Evolutionary conservation across 768 basidiomycete species (phyloP).

Genomic region (Royoungia palumana): DNA sequence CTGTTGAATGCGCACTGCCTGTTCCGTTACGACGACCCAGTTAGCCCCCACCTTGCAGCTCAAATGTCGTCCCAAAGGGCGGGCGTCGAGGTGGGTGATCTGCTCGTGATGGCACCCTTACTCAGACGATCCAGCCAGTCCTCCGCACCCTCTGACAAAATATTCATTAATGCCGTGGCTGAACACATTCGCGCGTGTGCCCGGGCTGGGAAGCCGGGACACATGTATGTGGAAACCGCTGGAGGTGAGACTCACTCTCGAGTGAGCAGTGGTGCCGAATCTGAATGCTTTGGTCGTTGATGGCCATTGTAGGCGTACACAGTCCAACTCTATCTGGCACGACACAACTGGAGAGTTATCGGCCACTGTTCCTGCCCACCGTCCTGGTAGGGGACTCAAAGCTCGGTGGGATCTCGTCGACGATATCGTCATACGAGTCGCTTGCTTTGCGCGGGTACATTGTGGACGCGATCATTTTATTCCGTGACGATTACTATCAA

Average conservation of each 20-base stretch:
- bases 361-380: conserved; percentile 84
- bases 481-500: conserved; percentile 81
- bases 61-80: conserved; percentile 39
- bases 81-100: conserved; percentile 27
- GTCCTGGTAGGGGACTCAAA: conserved; percentile 84
- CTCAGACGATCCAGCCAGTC: conserved; percentile 18
- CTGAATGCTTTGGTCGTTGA: not conserved
- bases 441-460: conserved; percentile 86
- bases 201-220: conserved; percentile 30
- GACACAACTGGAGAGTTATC: conserved; percentile 81
- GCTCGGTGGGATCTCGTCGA: conserved; percentile 92
- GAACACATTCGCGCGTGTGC: conserved; percentile 59
- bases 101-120: not conserved
- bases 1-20: conserved; percentile 65
- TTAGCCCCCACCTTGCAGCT: conserved; percentile 91
- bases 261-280: conserved; percentile 5
- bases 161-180: conserved; percentile 62
- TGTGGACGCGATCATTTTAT: conserved; percentile 79
- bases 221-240: conserved; percentile 90
- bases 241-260: conserved; percentile 66
- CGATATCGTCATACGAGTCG: conserved; percentile 91
- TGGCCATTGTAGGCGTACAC: conserved; percentile 66
- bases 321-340: conserved; percentile 82
- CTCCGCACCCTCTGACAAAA: conserved; percentile 55
- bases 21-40: conserved; percentile 81